Base-by-base conservation (phyloP, 441 rosid species). In the Aquilaria agallochum region DNA sequence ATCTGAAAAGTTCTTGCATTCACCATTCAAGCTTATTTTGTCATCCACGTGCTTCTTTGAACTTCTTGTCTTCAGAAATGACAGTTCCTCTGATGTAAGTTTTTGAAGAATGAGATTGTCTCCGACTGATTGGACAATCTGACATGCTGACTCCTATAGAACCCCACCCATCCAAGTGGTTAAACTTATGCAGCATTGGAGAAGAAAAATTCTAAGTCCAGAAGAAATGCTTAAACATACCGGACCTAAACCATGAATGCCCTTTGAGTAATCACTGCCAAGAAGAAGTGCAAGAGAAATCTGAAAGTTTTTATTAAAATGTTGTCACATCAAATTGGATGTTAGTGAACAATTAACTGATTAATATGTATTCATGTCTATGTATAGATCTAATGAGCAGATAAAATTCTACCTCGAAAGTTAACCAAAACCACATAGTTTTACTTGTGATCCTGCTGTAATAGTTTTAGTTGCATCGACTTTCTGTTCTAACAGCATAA, bases 261-360 rank as follows among this genome's bases (percentile, higher is more conserved):
- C 92, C 9, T 62, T 88, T 59, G 85, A 87, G 76, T 91, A 95
- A 72, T 95, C 99, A 68, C 97, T 60, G 72, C 99, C 97, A 64
- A 95, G 92, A 68, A 95, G 79, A 71, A 91, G 88, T 44, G 95
- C 96, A 55, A 95, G 67, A 42, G 91, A 72, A 69, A 95, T 87
- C 97, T 94, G 74, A 50, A 72, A 59, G 65, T 44, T 36, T 36
- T 36, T 5, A 36, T 4, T 36, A 36, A 36, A 5, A 36, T 36
- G 42, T 3, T 36, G 42, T 36, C 42, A 36, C 42, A 36, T 36
- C 7, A 8, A 5, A 36, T 36, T 3, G 42, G 42, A 20, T 8
- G 7, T 36, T 8, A 8, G 42, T 36, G 42, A 36, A 36, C 5
- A 36, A 3, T 36, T 36, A 36, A 4, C 42, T 36, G 42, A 36